Percentiles rank a stretch among this genome's conserved stretches.
phyloP scores from a whole-genome alignment of 164 flowering plant genomes.

The Vitis rotundifolia region DNA sequence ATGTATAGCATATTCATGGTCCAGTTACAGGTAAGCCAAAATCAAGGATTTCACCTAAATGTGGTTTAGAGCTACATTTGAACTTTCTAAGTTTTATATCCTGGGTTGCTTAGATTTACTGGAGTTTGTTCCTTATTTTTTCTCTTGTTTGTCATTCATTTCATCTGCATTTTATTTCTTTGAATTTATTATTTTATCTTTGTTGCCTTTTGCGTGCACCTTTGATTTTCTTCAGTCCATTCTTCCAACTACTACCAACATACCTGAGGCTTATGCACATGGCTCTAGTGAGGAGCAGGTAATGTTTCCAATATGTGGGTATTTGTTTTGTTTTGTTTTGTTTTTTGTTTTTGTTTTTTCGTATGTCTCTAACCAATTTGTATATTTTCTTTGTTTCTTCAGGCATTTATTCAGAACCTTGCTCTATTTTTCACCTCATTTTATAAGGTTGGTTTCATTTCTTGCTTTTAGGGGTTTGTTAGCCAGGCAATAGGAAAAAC shows the following conservation, averaged over 20 bases:
- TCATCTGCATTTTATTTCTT: background rate
- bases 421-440: conserved; percentile 95
- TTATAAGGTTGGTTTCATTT: conserved; percentile 59
- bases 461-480: background rate
- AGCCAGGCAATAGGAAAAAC: background rate
- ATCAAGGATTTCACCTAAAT: background rate
- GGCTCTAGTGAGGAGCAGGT: conserved; percentile 95
- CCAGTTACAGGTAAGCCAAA: conserved; percentile 74
- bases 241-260: conserved; percentile 72
- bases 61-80: background rate
- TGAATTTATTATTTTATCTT: background rate
- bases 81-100: too few relatives aligned
- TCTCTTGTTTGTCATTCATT: background rate
- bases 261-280: conserved; percentile 88
- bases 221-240: conserved; percentile 42
- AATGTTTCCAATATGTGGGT: background rate
- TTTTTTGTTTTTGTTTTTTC: background rate
- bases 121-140: background rate
- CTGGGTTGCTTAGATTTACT: background rate
- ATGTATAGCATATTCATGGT: conserved; percentile 83
- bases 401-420: conserved; percentile 96
- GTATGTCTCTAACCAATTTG: background rate
- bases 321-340: background rate
- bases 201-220: background rate
- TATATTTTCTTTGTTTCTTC: conserved; percentile 18